These are phyloP conservation scores for Mycena albidolilacea DNA, from an alignment of 768 basidiomycete genomes.

Conservation along the genomic window DNA sequence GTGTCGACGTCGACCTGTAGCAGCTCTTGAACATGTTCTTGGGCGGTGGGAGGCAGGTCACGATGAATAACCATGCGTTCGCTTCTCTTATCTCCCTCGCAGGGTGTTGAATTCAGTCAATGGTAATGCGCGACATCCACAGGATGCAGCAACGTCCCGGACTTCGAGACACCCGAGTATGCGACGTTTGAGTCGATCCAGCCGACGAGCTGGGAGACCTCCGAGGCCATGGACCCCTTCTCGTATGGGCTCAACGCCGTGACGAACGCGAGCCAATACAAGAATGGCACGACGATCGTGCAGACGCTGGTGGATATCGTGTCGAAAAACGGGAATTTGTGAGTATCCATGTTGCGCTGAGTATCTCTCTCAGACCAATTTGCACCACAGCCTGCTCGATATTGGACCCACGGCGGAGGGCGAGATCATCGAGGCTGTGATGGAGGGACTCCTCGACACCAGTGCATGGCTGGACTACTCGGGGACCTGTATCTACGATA, in stretches of 20 bases:
- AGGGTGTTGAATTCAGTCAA: too few relatives aligned
- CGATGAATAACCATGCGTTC: conserved; percentile 53
- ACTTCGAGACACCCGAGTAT: conserved; percentile 73
- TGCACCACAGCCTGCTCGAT: conserved; percentile 59
- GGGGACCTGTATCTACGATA: conserved; percentile 67
- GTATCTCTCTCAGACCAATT: background rate
- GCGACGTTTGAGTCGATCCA: conserved; percentile 62
- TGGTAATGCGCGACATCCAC: too few relatives aligned
- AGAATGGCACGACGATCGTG: conserved; percentile 64
- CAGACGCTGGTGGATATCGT: conserved; percentile 70
- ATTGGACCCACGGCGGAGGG: conserved; percentile 71
- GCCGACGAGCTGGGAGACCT: conserved; percentile 68
- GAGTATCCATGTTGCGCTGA: conserved; percentile 34
- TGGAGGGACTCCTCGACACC: conserved; percentile 60
- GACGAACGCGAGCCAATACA: conserved; percentile 61
- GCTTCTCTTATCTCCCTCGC: too few relatives aligned
- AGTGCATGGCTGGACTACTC: conserved; percentile 66
- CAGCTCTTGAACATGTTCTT: too few relatives aligned
- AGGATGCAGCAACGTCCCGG: conserved; percentile 61
- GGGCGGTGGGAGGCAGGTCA: conserved; percentile 58
- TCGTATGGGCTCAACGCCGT: conserved; percentile 65
- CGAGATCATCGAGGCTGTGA: conserved; percentile 64
- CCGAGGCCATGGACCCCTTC: conserved; percentile 69
- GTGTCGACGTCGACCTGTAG: too few relatives aligned
- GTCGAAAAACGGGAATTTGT: conserved; percentile 78